Evolutionary conservation across 371 early-diverging fungal genomes (phyloP).

Genomic region (Apophysomyces variabilis): DNA sequence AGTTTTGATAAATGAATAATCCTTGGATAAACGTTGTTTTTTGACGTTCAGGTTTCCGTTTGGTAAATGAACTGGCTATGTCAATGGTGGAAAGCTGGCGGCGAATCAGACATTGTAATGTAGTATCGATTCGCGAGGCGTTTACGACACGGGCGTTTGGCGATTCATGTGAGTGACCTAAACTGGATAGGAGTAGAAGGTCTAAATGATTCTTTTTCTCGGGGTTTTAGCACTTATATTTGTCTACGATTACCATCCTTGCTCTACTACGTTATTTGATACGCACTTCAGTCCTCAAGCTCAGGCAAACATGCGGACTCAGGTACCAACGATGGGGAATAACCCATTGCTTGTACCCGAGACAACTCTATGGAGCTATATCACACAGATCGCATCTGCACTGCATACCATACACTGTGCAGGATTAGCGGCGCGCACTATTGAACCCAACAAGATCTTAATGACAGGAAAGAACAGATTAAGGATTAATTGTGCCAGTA

Average conservation of each 20-base stretch:
- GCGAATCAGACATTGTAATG: slow-evolving; percentile 79
- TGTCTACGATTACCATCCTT: slow-evolving; percentile 92
- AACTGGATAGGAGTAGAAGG: background rate
- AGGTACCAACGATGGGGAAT: slow-evolving; percentile 40
- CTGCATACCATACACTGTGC: slow-evolving; percentile 82
- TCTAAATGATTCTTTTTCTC: background rate
- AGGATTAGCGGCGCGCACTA: slow-evolving; percentile 76
- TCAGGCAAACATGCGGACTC: slow-evolving; percentile 49
- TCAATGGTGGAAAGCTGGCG: slow-evolving; percentile 85
- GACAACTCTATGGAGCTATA: slow-evolving; percentile 84
- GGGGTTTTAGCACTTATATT: slow-evolving; percentile 69
- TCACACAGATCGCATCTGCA: slow-evolving; percentile 86
- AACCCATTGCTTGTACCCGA: slow-evolving; percentile 65
- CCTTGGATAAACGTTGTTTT: background rate
- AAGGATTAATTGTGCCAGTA: slow-evolving; percentile 82
- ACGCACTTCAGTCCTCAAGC: slow-evolving; percentile 69
- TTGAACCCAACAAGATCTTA: slow-evolving; percentile 84
- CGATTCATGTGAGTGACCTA: slow-evolving; percentile 72
- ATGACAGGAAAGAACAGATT: slow-evolving; percentile 85
- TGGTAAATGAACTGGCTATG: slow-evolving; percentile 83
- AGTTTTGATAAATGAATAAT: background rate
- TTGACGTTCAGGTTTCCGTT: slow-evolving; percentile 57
- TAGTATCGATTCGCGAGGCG: slow-evolving; percentile 90
- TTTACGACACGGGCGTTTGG: slow-evolving; percentile 96
- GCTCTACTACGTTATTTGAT: slow-evolving; percentile 72